Evolutionary conservation across 2,329 filamentous ascomycete genomes (phyloP), one percentile per base, ranked within the genome.

Genomic region (Cordyceps fumosorosea): DNA sequence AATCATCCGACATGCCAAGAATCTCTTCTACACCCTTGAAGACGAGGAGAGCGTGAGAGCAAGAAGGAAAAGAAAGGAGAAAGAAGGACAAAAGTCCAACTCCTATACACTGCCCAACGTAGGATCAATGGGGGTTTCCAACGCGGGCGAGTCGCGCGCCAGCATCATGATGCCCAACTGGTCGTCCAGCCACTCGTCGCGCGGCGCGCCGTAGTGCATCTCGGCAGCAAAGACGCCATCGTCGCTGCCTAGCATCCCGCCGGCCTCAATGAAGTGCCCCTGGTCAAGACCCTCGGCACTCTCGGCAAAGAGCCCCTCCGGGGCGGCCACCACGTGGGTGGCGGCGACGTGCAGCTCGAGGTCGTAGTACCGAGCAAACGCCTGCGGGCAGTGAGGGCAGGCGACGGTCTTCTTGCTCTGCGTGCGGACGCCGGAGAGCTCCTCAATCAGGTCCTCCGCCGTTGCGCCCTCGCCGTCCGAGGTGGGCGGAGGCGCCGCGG

Each of bases 311-410:
- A 71, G 44, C n/a, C 11, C 20, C 7, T 47, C 44, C n/a, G 10
- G 3, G 55, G 71, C 68, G 59, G 5, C 29, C 29, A 29, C 29
- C 29, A 29, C 69, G 55, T 72, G 73, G 61, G 69, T 67, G 32
- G 71, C 67, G 48, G 72, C 70, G 3, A 81, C 59, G 66, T 85
- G 83, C 3, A 72, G 65, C 50, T 80, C 72, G 11, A 84, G 74
- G 59, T 85, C 82, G 64, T 78, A 75, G 62, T 80, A 77, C 37
- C 82, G 79, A 45, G 77, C 72, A 65, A 85, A 85, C 18, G 73
- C 76, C 40, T 76, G 71, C 7, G 66, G 62, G 63, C 83, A 85
- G 18, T 77, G 75, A 1, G 75, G 69, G 60, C 83, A 85, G 4
- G 69, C 62, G 5, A 84, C 68, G 3, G 75, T 79, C 50, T 77